Evolutionary conservation across 2,329 filamentous ascomycete genomes (phyloP), one percentile per base, ranked within the genome.

Genomic region (Botryotinia calthae): DNA sequence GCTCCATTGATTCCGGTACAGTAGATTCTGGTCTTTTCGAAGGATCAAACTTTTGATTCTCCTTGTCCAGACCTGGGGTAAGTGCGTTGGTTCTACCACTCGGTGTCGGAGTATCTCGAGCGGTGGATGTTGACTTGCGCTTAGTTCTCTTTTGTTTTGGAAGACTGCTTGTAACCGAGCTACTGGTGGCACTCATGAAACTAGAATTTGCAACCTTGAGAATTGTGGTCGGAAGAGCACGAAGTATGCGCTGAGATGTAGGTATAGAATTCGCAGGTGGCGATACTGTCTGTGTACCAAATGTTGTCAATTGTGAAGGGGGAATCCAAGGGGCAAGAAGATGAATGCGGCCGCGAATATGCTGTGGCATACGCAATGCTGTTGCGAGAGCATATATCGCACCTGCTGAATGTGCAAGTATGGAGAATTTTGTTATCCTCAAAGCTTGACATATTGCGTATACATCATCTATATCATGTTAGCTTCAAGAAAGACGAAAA

Each of bases 341-440:
- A 82, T 99, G 96, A 72, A 99, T 96, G 70, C 94, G 91, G 31
- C 96, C 96, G 9, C 95, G 91, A 74, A 99, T 97, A 79, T 98
- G 93, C 79, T 98, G 95, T 6, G 96, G 96, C 88, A 99, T 97
- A 62, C 96, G 93, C 62, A 99, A 86, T 0, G 96, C 96, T 0
- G 96, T 98, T 0, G 96, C 96, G 28, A 99, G 87, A 2, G 96
- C 96, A 80, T 99, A 99, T 70, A 99, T 97, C n/a, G 96, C 95
- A 25, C 96, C 96, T 0, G 96, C 96, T 0, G 95, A 98, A 82
- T 99, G 96, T 2, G 96, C 96, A 2, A 99, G 87, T 31, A 99
- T 93, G 10, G 95, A 98, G 81, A 99, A 99, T 77, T 97, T 97
- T 18, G 91, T 96, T 76, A 99, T 97, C 77, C 94, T 95, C 62